Base-by-base conservation (phyloP, 2,329 filamentous ascomycete species). In the Dactylonectria estremocensis region DNA sequence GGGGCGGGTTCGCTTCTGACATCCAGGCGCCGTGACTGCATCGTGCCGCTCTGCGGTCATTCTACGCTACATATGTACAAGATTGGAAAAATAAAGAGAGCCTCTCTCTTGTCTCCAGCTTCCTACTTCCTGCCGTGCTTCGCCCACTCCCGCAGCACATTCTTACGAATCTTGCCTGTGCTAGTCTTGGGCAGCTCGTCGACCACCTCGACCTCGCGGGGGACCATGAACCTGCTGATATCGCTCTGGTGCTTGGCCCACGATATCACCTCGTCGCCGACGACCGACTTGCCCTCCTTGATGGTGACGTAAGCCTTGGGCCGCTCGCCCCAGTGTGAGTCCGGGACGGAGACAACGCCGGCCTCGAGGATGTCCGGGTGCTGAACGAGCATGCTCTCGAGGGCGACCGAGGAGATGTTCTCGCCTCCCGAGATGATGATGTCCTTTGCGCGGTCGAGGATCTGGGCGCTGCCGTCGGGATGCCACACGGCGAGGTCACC, bases 371-470 rank as follows among this genome's bases (percentile, higher is more conserved):
- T 90, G 72, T 94, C 90, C 0, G 95, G 94, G 79, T 99, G 96
- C 55, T 94, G 92, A 6, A 92, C 92, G 1, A 99, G 88, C 91
- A 97, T 94, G 67, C 91, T 90, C 82, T 99, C 96, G 3, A 99
- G 87, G 0, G 96, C 95, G 1, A 99, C 92, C 0, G 93, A 97
- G 3, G 94, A 97, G 69, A 99, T 98, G 80, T 99, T 99, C 81
- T 99, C 96, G 64, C 96, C 96, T 53, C 95, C 95, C 60, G 93
- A 97, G 70, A 99, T 99, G 77, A 99, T 99, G 60, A 99, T 98
- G 78, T 99, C 96, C 84, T 99, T 99, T 14, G 94, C 93, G 20
- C 96, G 89, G 81, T 99, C 96, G 66, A 97, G 85, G 70, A 99
- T 97, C 84, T 98, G 94, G 50, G 95, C 91, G 65, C 93, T 92